phyloP scores from a whole-genome alignment of 2,329 filamentous ascomycete species.

The Clathrospora elynae region DNA sequence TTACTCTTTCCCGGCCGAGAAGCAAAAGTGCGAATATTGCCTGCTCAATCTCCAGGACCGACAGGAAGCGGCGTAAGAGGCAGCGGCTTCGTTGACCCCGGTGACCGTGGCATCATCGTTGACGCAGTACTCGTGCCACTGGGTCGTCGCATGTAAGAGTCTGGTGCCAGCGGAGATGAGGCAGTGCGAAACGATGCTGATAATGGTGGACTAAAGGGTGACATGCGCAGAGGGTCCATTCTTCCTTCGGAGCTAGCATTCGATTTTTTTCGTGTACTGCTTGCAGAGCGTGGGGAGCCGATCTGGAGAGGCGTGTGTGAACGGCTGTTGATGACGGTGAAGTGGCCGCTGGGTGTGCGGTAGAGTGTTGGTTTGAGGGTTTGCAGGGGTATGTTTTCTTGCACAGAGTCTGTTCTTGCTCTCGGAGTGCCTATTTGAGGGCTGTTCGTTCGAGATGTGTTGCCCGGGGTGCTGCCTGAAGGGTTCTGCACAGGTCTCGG shows the following conservation, averaged over 20 bases:
- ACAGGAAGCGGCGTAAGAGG: constrained; percentile 43
- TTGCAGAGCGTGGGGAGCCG: constrained; percentile 20
- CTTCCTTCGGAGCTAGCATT: constrained; percentile 14
- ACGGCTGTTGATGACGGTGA: constrained; percentile 6
- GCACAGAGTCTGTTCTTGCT: constrained; percentile 2
- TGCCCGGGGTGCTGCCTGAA: constrained; percentile 17
- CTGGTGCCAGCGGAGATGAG: constrained; percentile 17
- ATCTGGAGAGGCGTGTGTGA: constrained; percentile 6
- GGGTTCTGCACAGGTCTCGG: constrained; percentile 17
- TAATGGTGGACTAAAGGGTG: constrained; percentile 18
- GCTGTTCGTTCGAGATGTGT: constrained; percentile 7
- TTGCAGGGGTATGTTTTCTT: constrained; percentile 6
- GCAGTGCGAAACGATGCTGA: constrained; percentile 23
- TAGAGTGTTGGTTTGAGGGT: constrained; percentile 16
- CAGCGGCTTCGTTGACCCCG: constrained; percentile 33
- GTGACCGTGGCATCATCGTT: constrained; percentile 8
- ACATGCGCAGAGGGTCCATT: constrained; percentile 26
- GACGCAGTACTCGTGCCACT: constrained; percentile 14
- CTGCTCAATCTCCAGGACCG: neutral
- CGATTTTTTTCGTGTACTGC: constrained; percentile 8
- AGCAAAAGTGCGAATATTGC: too few species aligned
- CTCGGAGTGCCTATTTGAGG: constrained; percentile 6
- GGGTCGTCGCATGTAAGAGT: constrained; percentile 12
- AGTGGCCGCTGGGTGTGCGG: constrained; percentile 14
- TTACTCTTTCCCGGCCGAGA: too few species aligned